phyloP scores from a whole-genome alignment of 2,329 filamentous ascomycete species.

The Colletotrichum cuscutae region DNA sequence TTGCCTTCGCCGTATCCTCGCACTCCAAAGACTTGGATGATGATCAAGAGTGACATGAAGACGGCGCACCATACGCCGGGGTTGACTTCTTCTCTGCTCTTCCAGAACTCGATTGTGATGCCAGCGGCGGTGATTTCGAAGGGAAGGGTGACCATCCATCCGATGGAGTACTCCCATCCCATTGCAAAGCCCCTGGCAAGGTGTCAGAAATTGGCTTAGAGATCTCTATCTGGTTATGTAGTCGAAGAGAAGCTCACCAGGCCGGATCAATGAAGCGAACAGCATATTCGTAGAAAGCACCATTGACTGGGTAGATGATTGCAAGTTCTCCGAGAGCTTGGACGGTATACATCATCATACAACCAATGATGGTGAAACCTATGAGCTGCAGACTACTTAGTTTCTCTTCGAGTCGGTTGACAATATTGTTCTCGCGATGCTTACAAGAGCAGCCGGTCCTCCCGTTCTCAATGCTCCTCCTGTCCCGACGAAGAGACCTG shows the following conservation, averaged over 20 bases:
- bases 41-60: conserved; percentile 52
- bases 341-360: conserved; percentile 70
- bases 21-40: conserved; percentile 60
- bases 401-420: background rate
- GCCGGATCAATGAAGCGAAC: conserved; percentile 71
- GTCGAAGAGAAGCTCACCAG: conserved; percentile 46
- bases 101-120: conserved; percentile 77
- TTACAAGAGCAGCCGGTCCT: conserved; percentile 59
- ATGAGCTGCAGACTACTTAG: conserved; percentile 42
- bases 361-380: conserved; percentile 65
- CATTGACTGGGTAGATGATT: conserved; percentile 70
- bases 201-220: conserved; percentile 22
- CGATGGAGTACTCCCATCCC: conserved; percentile 65
- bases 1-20: conserved; percentile 60
- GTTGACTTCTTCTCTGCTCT: conserved; percentile 52
- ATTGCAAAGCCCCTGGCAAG: conserved; percentile 59
- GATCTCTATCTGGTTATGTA: background rate
- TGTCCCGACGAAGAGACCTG: conserved; percentile 71
- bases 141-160: conserved; percentile 77
- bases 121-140: conserved; percentile 79
- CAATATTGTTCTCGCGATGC: background rate
- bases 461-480: conserved; percentile 62
- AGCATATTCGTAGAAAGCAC: conserved; percentile 71
- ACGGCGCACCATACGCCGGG: conserved; percentile 66
- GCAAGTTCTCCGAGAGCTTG: conserved; percentile 71